Evolutionary conservation across 371 early-diverging fungal genomes (phyloP).

Genomic region (Mucor saturninus): DNA sequence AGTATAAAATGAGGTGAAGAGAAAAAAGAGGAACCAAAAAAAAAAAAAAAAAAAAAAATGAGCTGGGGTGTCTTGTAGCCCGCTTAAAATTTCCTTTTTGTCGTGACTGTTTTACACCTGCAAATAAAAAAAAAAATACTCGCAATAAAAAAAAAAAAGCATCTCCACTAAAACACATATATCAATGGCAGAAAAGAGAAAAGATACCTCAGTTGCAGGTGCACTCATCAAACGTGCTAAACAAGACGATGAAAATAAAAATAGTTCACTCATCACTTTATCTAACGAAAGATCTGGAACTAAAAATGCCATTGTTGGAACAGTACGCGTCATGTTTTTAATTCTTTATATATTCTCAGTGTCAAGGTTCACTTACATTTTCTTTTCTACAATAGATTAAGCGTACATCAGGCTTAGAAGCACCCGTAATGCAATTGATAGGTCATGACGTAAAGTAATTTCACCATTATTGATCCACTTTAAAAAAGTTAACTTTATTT

Average conservation of each 20-base stretch:
- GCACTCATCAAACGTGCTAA: slow-evolving; percentile 63
- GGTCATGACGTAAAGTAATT: slow-evolving; percentile 69
- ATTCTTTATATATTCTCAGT: background rate
- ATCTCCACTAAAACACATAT: background rate
- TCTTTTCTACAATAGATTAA: slow-evolving; percentile 54
- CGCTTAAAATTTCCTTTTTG: background rate
- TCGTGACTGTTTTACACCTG: slow-evolving; percentile 3
- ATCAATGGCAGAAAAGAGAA: slow-evolving; percentile 34
- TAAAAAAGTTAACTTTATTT: background rate
- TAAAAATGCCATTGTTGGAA: slow-evolving; percentile 64
- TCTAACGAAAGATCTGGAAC: slow-evolving; percentile 57
- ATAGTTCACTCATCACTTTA: slow-evolving; percentile 50
- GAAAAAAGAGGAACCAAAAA: background rate
- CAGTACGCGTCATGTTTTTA: slow-evolving; percentile 48
- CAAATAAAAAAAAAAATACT: slow-evolving; percentile 3
- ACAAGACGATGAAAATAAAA: slow-evolving; percentile 41
- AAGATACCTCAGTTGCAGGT: slow-evolving; percentile 30
- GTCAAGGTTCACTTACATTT: background rate
- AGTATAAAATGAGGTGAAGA: background rate
- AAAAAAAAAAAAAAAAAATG: slow-evolving; percentile 10
- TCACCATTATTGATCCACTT: background rate
- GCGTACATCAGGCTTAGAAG: slow-evolving; percentile 85
- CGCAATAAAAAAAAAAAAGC: background rate
- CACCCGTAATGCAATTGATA: slow-evolving; percentile 87
- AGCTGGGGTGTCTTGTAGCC: slow-evolving; percentile 6